Percentiles rank a stretch among this genome's conserved stretches.
phyloP scores from a whole-genome alignment of 371 early-diverging fungal species.

The Choanephora cucurbitarum region DNA sequence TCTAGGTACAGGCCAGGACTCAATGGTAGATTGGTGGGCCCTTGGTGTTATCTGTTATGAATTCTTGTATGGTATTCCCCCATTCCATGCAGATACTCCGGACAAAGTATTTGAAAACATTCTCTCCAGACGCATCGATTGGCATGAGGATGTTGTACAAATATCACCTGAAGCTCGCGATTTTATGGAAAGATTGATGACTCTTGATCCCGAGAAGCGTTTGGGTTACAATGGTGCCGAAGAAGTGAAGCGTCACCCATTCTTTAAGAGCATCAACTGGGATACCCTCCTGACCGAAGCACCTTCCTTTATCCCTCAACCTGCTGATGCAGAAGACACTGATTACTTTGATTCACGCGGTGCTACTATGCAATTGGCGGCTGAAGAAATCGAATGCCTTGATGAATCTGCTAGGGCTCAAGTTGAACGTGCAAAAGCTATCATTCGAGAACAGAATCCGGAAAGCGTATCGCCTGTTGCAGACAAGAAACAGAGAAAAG shows the following conservation, averaged over 20 bases:
- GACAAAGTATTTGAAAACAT: conserved; percentile 88
- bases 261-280: conserved; percentile 70
- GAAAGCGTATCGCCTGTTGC: conserved; percentile 23
- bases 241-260: conserved; percentile 69
- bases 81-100: conserved; percentile 83
- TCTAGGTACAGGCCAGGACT: conserved; percentile 82
- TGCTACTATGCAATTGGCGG: conserved; percentile 58
- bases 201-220: conserved; percentile 72
- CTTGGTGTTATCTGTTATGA: conserved; percentile 90
- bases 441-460: conserved; percentile 47
- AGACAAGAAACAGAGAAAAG: background rate
- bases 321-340: conserved; percentile 80
- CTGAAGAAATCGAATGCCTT: conserved; percentile 19
- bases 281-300: conserved; percentile 66
- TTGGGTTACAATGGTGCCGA: conserved; percentile 72
- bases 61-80: conserved; percentile 85
- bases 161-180: conserved; percentile 84
- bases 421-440: conserved; percentile 44
- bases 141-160: conserved; percentile 68
- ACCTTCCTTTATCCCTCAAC: conserved; percentile 87
- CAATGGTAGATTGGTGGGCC: conserved; percentile 94
- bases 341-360: conserved; percentile 94
- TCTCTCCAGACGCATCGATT: conserved; percentile 69
- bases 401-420: conserved; percentile 33
- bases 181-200: conserved; percentile 84